A percentile compares a stretch with the other conserved stretches of the same genome.
Evolutionary conservation across 345 rosid genomes (phyloP).

Genomic region (Mallotus nudiflorus): DNA sequence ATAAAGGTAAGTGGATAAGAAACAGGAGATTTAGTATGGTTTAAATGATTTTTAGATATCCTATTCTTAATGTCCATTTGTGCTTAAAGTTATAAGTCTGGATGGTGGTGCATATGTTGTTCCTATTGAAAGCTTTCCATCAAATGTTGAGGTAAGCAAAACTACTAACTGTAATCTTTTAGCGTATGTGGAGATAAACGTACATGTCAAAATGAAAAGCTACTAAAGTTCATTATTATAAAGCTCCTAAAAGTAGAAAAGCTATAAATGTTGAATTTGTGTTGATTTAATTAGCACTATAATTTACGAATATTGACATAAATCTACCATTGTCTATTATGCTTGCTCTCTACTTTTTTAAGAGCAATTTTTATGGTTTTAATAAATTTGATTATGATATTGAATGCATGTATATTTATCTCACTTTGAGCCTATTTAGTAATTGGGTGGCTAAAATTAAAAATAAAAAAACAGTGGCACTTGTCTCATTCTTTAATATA

Average conservation of each 20-base stretch:
- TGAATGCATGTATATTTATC: background rate
- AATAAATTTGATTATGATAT: background rate
- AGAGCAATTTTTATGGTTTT: background rate
- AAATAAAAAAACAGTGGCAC: background rate
- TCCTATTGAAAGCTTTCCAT: conserved; percentile 31
- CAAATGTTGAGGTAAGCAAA: conserved; percentile 53
- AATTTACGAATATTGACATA: background rate
- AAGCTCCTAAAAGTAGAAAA: background rate
- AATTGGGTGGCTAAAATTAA: background rate
- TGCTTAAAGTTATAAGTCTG: conserved; percentile 59
- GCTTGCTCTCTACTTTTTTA: background rate
- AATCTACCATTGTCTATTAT: background rate
- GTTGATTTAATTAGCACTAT: background rate
- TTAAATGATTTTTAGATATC: conserved; percentile 17
- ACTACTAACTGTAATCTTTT: background rate
- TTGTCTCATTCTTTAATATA: background rate
- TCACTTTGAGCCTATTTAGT: background rate
- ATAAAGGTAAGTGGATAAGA: conserved; percentile 42
- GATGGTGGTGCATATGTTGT: conserved; percentile 40
- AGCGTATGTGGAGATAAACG: background rate
- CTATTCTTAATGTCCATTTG: conserved; percentile 13
- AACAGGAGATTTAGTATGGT: conserved; percentile 8
- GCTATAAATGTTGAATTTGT: background rate
- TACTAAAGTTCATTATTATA: background rate
- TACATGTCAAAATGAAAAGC: background rate